These are phyloP conservation scores for Logfia minima DNA, from an alignment of 129 eudicot species.

Conservation along the genomic window DNA sequence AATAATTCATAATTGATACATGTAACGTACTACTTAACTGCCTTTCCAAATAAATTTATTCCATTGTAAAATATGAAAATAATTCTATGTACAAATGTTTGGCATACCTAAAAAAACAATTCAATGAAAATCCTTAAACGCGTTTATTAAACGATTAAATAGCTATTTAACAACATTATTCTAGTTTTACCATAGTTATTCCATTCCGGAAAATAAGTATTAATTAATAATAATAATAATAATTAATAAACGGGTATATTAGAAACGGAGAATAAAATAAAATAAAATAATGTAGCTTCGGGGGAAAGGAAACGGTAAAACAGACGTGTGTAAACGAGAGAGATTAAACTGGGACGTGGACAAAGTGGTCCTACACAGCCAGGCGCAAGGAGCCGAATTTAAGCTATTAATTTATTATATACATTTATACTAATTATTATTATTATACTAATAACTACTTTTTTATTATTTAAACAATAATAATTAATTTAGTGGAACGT, in stretches of 20 bases:
- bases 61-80: not conserved
- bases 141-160: too few relatives aligned
- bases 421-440: not conserved
- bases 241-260: too few relatives aligned
- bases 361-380: slow-evolving; percentile 13
- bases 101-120: too few relatives aligned
- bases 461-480: too few relatives aligned
- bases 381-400: not conserved
- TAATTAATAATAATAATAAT: too few relatives aligned
- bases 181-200: too few relatives aligned
- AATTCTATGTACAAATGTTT: not conserved
- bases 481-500: not conserved
- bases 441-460: too few relatives aligned
- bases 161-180: too few relatives aligned
- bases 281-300: slow-evolving; percentile 18
- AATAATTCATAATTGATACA: not conserved
- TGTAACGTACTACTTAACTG: not conserved
- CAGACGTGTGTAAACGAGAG: not conserved
- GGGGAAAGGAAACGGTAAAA: slow-evolving; percentile 5
- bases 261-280: too few relatives aligned
- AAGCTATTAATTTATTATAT: not conserved
- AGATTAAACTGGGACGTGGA: slow-evolving; percentile 24
- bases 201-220: too few relatives aligned
- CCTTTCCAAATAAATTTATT: not conserved
- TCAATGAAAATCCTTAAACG: too few relatives aligned